Conservation (phyloP, 2,329 filamentous ascomycete species). For the Sclerotinia glacialis region DNA sequence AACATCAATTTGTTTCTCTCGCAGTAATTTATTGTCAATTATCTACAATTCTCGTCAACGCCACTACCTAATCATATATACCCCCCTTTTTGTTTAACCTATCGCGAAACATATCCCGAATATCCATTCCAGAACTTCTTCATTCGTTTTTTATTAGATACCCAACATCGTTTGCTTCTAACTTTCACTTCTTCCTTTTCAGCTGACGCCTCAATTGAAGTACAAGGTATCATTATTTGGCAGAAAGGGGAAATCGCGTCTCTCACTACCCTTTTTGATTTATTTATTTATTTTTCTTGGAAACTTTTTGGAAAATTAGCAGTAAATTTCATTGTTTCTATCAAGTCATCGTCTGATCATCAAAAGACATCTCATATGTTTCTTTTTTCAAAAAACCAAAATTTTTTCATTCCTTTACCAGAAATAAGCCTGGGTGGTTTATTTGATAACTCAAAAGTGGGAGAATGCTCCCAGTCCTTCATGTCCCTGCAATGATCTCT, state of each 20-base stretch:
- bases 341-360: constrained; percentile 3
- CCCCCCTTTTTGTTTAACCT: neutral
- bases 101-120: neutral
- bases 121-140: neutral
- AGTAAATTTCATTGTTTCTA: constrained; percentile 11
- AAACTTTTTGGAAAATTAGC: neutral
- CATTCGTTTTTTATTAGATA: neutral
- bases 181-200: neutral
- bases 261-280: neutral
- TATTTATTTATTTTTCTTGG: neutral
- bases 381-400: neutral
- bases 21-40: constrained; percentile 30
- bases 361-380: neutral
- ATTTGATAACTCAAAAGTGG: constrained; percentile 2
- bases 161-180: neutral
- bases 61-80: constrained; percentile 5
- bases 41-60: constrained; percentile 23
- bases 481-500: constrained; percentile 24
- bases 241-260: neutral
- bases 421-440: neutral
- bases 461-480: constrained; percentile 25
- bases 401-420: neutral
- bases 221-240: neutral
- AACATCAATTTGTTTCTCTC: neutral
- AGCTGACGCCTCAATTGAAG: neutral